phyloP scores from a whole-genome alignment of 108 stramenopile genomes.

The Skeletonema potamos region DNA sequence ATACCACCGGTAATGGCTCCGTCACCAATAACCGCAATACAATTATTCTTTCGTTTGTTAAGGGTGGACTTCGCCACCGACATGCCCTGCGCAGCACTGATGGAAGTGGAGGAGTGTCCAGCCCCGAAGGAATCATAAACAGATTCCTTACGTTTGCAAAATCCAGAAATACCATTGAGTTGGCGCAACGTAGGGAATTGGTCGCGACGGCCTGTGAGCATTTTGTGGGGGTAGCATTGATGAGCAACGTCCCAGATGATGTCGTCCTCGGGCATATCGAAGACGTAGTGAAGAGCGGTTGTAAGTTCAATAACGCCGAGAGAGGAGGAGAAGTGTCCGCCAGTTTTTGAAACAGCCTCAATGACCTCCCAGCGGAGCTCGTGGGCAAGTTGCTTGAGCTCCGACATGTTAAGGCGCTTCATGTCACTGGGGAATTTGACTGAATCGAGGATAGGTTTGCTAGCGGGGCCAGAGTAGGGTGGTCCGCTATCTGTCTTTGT shows the following conservation, averaged over 20 bases:
- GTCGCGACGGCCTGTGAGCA: slow-evolving; percentile 91
- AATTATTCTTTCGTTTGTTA: slow-evolving; percentile 89
- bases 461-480: slow-evolving; percentile 81
- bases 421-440: slow-evolving; percentile 85
- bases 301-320: slow-evolving; percentile 96
- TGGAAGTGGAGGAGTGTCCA: slow-evolving; percentile 92
- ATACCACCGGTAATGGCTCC: slow-evolving; percentile 99
- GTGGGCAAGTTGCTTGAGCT: slow-evolving; percentile 93
- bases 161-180: slow-evolving; percentile 90
- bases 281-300: slow-evolving; percentile 96
- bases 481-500: slow-evolving; percentile 39
- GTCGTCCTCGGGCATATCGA: slow-evolving; percentile 96
- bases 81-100: slow-evolving; percentile 96
- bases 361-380: slow-evolving; percentile 94
- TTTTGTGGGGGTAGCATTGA: slow-evolving; percentile 98
- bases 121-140: slow-evolving; percentile 97
- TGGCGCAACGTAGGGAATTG: slow-evolving; percentile 85
- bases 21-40: slow-evolving; percentile 97
- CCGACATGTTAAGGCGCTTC: slow-evolving; percentile 81
- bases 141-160: slow-evolving; percentile 93
- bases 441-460: slow-evolving; percentile 90
- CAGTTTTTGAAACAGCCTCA: slow-evolving; percentile 95
- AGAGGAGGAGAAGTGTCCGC: slow-evolving; percentile 93
- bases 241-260: slow-evolving; percentile 99
- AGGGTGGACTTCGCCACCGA: slow-evolving; percentile 88